Evolutionary conservation across 352 stramenopile genomes (phyloP), one percentile per base, ranked within the genome.

Genomic region (Globisporangium parvum): DNA sequence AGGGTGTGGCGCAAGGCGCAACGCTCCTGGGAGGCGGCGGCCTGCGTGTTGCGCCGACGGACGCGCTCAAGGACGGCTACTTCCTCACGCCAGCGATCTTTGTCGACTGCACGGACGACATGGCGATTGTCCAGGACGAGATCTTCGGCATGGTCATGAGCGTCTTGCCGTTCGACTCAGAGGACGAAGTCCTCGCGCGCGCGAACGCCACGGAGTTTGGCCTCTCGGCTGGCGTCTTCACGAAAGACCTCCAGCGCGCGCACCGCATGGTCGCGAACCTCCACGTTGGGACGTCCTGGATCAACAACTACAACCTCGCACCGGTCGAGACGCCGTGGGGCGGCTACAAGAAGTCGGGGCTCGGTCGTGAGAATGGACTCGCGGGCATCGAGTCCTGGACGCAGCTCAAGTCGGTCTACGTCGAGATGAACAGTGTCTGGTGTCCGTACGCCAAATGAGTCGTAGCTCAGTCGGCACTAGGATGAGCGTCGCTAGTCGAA

Each of bases 51-150:
- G 67, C 69, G 52, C 82, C 77, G 26, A 73, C 68, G 2, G 51
- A 68, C 6, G 68, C 44, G 5, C 67, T 73, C 28, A 70, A 76
- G 46, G 63, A 88, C n/a, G 91, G 91, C 6, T 95, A 81, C 60
- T 98, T 95, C 70, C 59, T 97, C 26, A 73, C 80, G 48, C 91
- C 91, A 0, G 91, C 91, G 53, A 95, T 98, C 55, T 92, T 98
- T 51, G 84, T 88, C 20, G 80, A 96, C 70, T 87, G 71, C 58
- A 77, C 57, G 6, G 87, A 96, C 60, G 76, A 95, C 47, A 97
- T 97, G 89, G 61, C 71, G 9, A 95, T 97, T 51, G 81, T 91
- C 15, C 69, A 62, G 8, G 80, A 93, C 52, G 83, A 93, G 60
- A 88, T 93, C 46, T 93, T 93, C 39, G 83, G 83, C 9, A 89